Conservation (phyloP, 495 filamentous ascomycete genomes). For the Penicillium paradoxum region DNA sequence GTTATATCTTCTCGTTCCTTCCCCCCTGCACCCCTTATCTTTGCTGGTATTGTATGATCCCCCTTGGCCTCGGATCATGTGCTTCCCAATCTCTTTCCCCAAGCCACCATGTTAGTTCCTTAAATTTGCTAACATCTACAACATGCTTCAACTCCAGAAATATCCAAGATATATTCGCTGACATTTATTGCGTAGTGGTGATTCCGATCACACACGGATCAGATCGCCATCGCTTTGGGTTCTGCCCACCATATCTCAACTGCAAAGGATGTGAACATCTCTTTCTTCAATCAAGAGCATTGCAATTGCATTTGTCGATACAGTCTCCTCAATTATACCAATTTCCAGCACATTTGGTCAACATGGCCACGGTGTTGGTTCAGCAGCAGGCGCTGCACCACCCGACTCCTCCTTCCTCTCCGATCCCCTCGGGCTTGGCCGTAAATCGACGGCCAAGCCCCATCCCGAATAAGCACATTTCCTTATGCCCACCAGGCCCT, state of each 20-base stretch:
- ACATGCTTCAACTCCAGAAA: too few species aligned
- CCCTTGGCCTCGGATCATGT: background rate
- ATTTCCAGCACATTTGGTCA: background rate
- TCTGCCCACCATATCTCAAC: background rate
- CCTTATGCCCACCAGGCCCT: constrained; percentile 75
- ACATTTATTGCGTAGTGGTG: background rate
- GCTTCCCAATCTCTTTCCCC: background rate
- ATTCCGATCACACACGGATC: background rate
- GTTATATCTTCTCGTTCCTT: background rate
- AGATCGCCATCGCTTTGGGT: background rate
- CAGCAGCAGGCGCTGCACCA: constrained; percentile 45
- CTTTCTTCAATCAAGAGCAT: constrained; percentile 1
- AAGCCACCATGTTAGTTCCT: background rate
- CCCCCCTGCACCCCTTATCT: constrained; percentile 4
- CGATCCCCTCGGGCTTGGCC: constrained; percentile 34
- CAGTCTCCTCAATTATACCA: background rate
- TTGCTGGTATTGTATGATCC: background rate
- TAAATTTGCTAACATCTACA: background rate
- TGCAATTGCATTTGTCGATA: background rate
- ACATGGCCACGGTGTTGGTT: constrained; percentile 50
- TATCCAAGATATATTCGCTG: background rate
- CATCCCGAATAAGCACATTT: constrained; percentile 87
- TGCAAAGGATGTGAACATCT: constrained; percentile 15
- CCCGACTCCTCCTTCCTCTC: constrained; percentile 41
- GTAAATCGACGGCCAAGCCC: constrained; percentile 48